Conservation (phyloP, 1,284 basidiomycete genomes). For the Schizophyllum amplum region DNA sequence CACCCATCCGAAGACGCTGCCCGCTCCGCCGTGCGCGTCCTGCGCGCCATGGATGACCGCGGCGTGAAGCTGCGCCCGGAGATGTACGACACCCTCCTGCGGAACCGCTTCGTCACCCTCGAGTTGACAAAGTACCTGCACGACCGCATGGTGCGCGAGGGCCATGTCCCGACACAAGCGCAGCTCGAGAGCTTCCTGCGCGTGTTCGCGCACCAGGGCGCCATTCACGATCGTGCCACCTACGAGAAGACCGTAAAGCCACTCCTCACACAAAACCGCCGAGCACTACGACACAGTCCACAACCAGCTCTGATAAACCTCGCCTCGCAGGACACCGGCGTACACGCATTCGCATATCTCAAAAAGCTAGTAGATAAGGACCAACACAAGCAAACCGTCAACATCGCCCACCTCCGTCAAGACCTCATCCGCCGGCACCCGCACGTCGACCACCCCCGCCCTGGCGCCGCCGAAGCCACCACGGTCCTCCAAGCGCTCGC, state of each 20-base stretch:
- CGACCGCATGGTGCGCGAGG: slow-evolving; percentile 32
- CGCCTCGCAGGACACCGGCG: slow-evolving; percentile 28
- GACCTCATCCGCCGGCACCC: slow-evolving; percentile 8
- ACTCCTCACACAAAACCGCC: background rate
- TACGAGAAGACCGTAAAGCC: slow-evolving; percentile 28
- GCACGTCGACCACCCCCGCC: slow-evolving; percentile 12
- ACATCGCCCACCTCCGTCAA: slow-evolving; percentile 5
- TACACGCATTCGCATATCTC: slow-evolving; percentile 42
- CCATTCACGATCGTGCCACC: slow-evolving; percentile 30
- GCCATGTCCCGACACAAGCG: slow-evolving; percentile 27
- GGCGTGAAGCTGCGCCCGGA: slow-evolving; percentile 30
- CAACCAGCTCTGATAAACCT: slow-evolving; percentile 12
- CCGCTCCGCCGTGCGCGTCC: slow-evolving; percentile 14
- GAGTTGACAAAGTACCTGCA: slow-evolving; percentile 40
- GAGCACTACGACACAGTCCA: no score
- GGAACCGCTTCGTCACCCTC: slow-evolving; percentile 39
- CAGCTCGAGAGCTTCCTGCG: slow-evolving; percentile 43
- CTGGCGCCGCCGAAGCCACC: slow-evolving; percentile 26
- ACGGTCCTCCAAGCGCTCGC: slow-evolving; percentile 26
- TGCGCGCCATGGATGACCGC: slow-evolving; percentile 16
- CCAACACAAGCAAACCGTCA: slow-evolving; percentile 2
- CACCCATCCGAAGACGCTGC: slow-evolving; percentile 31
- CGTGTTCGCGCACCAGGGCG: slow-evolving; percentile 37
- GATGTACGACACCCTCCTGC: slow-evolving; percentile 40
- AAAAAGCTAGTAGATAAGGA: slow-evolving; percentile 16